Base-by-base conservation (phyloP, 805 yeast genomes). In the Suhomyces canberraensis region DNA sequence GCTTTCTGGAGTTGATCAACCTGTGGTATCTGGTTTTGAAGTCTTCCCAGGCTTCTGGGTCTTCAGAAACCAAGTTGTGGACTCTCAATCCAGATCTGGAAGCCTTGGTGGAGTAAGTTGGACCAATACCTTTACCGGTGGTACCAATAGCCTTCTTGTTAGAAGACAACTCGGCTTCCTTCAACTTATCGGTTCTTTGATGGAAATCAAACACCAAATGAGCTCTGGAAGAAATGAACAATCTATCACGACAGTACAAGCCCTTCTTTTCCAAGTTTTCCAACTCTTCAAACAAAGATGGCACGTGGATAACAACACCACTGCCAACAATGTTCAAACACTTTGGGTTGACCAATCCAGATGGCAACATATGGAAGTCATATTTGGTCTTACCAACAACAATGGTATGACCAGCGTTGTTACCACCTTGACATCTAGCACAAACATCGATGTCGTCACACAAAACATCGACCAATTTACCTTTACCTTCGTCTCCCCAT, bases 401-500 rank as follows among this genome's bases (percentile, higher is more conserved):
- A 55, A 93, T 93, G 29, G 99, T 93, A 64, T 93, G 99, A 24
- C 99, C 99, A 19, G 99, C 99, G 60, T 93, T 93, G 73, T 93
- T 93, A 58, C 99, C 99, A 65, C 99, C 99, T 60, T 84, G 90
- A 68, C 98, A 91, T 62, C 99, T 79, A 19, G 98, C 97, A 62
- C 97, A 95, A 28, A 93, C 91, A 51, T 93, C 98, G 52, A 93
- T 84, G 49, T 87, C 81, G 55, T 91, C 98, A 66, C 98, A 95
- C 35, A 93, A 75, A 39, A 93, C 72, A 61, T 93, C 98, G 33
- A 93, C 99, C 41, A 93, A 76, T 66, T 93, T 93, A 41, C 99
- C 99, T 62, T 93, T 93, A 60, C 99, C 99, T 78, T 93, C 99
- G 60, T 93, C 99, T 47, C 99, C 99, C 99, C 99, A 93, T 69